Base-by-base conservation (phyloP, 2,329 filamentous ascomycete genomes). In the Colletotrichum gigasporum region DNA sequence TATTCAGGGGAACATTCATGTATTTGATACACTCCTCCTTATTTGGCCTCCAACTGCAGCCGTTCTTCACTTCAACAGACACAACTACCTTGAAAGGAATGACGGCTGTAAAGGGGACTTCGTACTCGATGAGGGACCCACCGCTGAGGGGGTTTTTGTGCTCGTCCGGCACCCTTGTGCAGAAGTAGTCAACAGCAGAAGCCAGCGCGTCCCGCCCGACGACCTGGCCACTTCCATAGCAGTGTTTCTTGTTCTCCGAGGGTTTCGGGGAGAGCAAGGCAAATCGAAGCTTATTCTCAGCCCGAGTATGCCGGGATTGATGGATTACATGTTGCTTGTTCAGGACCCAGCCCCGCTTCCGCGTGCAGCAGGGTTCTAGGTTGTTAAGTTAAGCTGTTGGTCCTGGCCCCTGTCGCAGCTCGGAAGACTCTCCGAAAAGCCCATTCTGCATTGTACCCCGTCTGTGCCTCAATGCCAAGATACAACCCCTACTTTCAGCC, bases 391-490 rank as follows among this genome's bases (percentile, higher is more conserved):
- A 12, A 45, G 10, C 41, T 45, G 41, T 45, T 45, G 41, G 41
- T 45, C 41, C 41, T 45, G 41, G 41, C 41, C 41, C 41, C 41
- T 18, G 41, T 45, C 41, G 26, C 41, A 45, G 41, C 10, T 45
- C 41, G 41, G 41, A 45, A 45, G 41, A 45, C 41, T 45, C 41
- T 45, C 41, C 41, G 22, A 45, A 45, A 45, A 45, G 41, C n/a
- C n/a, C n/a, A n/a, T n/a, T n/a, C n/a, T n/a, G n/a, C n/a, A n/a
- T n/a, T n/a, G n/a, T n/a, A n/a, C n/a, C 41, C 26, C 41, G 41
- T 45, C 41, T 45, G 26, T 45, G 41, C 41, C 41, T 45, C 41
- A n/a, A 45, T 45, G 41, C 41, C 41, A 45, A 45, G 41, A 45
- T 45, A 22, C 41, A 11, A 22, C 26, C 41, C 41, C 24, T 45